A percentile compares a stretch with the other conserved stretches of the same genome.
phyloP scores from a whole-genome alignment of 768 basidiomycete species.

The Leucosporidium creatinivorum region DNA sequence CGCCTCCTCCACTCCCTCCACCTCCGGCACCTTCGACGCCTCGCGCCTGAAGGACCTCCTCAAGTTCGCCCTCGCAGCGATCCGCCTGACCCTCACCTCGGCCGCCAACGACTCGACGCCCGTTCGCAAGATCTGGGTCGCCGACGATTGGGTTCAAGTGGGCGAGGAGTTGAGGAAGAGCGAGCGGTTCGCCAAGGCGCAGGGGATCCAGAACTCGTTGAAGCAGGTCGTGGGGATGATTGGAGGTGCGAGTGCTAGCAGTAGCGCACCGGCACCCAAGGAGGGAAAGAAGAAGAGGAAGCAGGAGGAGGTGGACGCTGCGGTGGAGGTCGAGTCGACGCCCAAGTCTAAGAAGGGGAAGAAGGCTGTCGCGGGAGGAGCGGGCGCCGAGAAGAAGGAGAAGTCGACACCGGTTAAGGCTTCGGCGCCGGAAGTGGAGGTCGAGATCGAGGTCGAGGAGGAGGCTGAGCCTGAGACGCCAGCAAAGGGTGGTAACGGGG shows the following conservation, averaged over 20 bases:
- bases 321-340: conserved; percentile 4
- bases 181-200: conserved; percentile 57
- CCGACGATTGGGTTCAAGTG: conserved; percentile 53
- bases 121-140: conserved; percentile 52
- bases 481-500: conserved; percentile 6
- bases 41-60: conserved; percentile 70
- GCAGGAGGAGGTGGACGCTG: conserved; percentile 21
- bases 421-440: conserved; percentile 3
- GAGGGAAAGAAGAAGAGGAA: conserved; percentile 27
- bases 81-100: conserved; percentile 59
- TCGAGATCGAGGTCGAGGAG: conserved; percentile 10
- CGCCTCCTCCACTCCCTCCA: conserved; percentile 51
- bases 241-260: conserved; percentile 35
- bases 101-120: conserved; percentile 40
- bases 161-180: conserved; percentile 49
- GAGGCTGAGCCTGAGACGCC: conserved; percentile 9
- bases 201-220: conserved; percentile 57
- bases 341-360: neutral
- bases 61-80: conserved; percentile 58
- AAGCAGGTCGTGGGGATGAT: conserved; percentile 52
- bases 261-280: neutral
- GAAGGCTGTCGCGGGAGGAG: conserved; percentile 20
- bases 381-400: conserved; percentile 35
- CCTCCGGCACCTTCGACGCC: conserved; percentile 44
- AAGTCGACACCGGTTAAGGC: conserved; percentile 33